Evolutionary conservation across 2,329 filamentous ascomycete genomes (phyloP), one percentile per base, ranked within the genome.

Genomic region (Neurospora sp.): DNA sequence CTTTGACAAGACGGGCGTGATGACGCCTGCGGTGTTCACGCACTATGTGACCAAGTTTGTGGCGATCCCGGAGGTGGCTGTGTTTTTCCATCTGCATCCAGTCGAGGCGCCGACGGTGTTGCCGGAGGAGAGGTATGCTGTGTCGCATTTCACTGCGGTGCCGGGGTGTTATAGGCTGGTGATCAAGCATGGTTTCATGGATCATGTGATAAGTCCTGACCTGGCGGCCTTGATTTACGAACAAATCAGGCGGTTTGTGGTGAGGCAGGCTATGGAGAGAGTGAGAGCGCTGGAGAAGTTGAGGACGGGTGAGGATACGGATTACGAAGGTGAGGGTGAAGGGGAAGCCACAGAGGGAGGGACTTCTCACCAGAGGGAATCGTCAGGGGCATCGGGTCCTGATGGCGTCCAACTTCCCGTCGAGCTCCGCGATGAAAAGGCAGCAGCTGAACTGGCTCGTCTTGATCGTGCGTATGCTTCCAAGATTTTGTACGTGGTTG

Each of bases 11-110:
- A 84, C 87, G 0, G 91, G 91, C 62, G 84, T 86, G 0, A 69
- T 75, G 38, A 74, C 75, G 37, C 90, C 89, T 1, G 85, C 85
- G 8, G 88, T 90, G 10, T 93, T 92, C 77, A 86, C 88, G 3
- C 89, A 93, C 68, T 93, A 93, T 76, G 82, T 92, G 10, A 86
- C 84, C 67, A 93, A 93, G 76, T 89, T 93, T 72, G 86, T 86
- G 66, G 87, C 88, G 0, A 82, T 86, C 5, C 90, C 91, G 0
- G 87, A 91, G 38, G 85, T 92, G 11, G 85, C 87, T n/a, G 83
- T 93, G 1, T 92, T 93, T 78, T 91, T 93, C 77, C 91, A 93
- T 74, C 83, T 93, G 70, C 87, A 89, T 6, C 85, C 89, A 0
- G 81, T 92, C 0, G 84, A 87, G 38, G 80, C 82, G 1, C 89